Percentiles rank a stretch among this genome's conserved stretches.
These are phyloP conservation scores for Colletotrichum karsti DNA, from an alignment of 2,329 filamentous ascomycete species.

Conservation along the genomic window DNA sequence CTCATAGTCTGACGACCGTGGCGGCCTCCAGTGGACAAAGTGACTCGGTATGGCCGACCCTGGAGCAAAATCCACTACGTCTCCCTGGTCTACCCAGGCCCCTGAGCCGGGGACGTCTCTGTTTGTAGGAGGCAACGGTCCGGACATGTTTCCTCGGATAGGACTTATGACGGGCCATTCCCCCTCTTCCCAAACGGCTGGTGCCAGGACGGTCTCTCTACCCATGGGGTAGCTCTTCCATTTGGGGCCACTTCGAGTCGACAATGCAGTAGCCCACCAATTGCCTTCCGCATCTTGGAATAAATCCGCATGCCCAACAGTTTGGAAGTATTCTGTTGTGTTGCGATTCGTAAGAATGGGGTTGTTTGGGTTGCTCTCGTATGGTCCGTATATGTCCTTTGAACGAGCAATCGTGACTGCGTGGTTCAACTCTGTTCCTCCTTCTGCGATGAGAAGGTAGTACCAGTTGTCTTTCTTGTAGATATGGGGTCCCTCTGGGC, in stretches of 20 bases:
- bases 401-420: not conserved
- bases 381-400: not conserved
- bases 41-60: too few species aligned
- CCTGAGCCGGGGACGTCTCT: not conserved
- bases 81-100: too few species aligned
- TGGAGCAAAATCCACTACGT: too few species aligned
- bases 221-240: not conserved
- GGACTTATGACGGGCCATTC: not conserved
- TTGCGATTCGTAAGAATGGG: not conserved
- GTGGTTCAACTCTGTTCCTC: not conserved
- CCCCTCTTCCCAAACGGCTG: not conserved
- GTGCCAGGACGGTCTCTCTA: not conserved
- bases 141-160: not conserved
- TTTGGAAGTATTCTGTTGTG: not conserved
- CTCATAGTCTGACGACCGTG: too few species aligned
- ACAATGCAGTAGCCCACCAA: not conserved
- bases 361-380: not conserved
- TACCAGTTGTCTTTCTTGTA: not conserved
- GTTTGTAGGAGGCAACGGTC: not conserved
- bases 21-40: too few species aligned
- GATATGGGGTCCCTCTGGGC: not conserved
- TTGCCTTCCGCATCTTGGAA: not conserved
- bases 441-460: not conserved
- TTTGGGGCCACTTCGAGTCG: not conserved
- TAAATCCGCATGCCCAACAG: not conserved